A percentile compares a stretch with the other conserved stretches of the same genome.
These are phyloP conservation scores for Aspergillus cavernicola DNA, from an alignment of 495 filamentous ascomycete species.

Conservation along the genomic window DNA sequence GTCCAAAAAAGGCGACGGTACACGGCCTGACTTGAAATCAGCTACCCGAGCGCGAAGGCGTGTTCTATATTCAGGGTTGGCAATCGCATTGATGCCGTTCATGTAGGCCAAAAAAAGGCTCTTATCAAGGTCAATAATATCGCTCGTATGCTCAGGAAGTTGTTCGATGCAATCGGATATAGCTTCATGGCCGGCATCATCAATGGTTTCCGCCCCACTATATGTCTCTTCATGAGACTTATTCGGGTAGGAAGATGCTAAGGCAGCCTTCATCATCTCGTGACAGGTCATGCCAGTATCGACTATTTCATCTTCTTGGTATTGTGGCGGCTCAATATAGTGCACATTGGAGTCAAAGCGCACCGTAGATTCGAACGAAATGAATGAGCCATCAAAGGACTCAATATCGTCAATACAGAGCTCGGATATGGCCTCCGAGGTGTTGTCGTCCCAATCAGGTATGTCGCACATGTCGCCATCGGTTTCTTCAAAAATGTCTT, in stretches of 20 bases:
- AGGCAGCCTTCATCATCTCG: constrained; percentile 41
- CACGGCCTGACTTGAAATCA: constrained; percentile 34
- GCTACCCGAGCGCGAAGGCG: constrained; percentile 35
- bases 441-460: constrained; percentile 37
- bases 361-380: constrained; percentile 38
- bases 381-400: constrained; percentile 40
- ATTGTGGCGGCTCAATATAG: constrained; percentile 35
- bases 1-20: constrained; percentile 35
- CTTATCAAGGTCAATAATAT: constrained; percentile 39
- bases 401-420: constrained; percentile 33
- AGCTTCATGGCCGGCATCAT: constrained; percentile 11
- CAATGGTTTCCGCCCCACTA: constrained; percentile 19
- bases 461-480: constrained; percentile 35
- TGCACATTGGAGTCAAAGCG: constrained; percentile 35
- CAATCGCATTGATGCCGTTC: constrained; percentile 42
- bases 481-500: constrained; percentile 27
- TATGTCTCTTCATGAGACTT: constrained; percentile 11
- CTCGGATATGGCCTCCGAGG: constrained; percentile 29
- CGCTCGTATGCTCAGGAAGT: constrained; percentile 35
- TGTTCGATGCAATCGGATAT: constrained; percentile 20
- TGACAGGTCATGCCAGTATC: constrained; percentile 38
- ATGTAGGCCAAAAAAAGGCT: constrained; percentile 43
- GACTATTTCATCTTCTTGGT: constrained; percentile 23
- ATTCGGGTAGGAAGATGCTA: constrained; percentile 19
- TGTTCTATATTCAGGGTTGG: constrained; percentile 30